Conservation (phyloP, 208 protist genomes). For the Trypanosoma cruzi region DNA sequence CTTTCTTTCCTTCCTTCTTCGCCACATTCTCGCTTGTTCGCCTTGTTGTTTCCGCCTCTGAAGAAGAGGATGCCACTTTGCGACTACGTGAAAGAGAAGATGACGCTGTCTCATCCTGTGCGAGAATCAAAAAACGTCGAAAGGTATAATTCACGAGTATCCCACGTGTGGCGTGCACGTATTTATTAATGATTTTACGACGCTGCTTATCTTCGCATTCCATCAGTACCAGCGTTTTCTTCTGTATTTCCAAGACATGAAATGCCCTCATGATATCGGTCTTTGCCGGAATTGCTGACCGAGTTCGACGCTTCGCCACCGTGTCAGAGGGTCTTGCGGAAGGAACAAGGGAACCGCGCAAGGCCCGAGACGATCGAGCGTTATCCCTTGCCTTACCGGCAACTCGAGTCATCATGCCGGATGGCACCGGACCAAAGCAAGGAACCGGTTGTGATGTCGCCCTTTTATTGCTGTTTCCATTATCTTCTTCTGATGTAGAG, state of each 20-base stretch:
- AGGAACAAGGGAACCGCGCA: neutral
- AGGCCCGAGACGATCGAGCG: neutral
- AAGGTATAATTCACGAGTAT: constrained; percentile 16
- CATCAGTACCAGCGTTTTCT: constrained; percentile 22
- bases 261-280: constrained; percentile 10
- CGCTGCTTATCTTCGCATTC: constrained; percentile 26
- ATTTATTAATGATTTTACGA: constrained; percentile 15
- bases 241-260: constrained; percentile 17
- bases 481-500: constrained; percentile 3
- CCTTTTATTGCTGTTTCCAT: neutral
- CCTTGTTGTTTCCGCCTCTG: neutral
- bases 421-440: neutral
- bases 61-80: neutral
- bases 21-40: neutral
- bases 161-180: constrained; percentile 15
- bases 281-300: neutral
- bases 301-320: neutral
- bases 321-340: neutral
- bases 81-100: neutral
- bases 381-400: neutral
- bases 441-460: too few relatives aligned
- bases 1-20: neutral
- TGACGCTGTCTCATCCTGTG: neutral
- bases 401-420: neutral
- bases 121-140: constrained; percentile 2